phyloP scores from a whole-genome alignment of 2,329 filamentous ascomycete genomes.

The Phyllosticta paracitricarpa region DNA sequence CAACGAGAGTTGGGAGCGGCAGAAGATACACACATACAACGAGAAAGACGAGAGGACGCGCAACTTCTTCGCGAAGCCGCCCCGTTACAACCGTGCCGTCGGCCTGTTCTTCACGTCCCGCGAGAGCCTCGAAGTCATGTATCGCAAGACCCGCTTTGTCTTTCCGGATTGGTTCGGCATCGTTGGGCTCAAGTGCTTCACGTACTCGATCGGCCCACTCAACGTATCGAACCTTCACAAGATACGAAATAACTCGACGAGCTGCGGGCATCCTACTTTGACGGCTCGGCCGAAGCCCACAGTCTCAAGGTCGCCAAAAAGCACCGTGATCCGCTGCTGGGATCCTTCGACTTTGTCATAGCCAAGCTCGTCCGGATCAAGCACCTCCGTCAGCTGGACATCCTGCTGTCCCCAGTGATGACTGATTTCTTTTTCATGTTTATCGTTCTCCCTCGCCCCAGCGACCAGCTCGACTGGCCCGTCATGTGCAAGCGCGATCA shows the following conservation, averaged over 20 bases:
- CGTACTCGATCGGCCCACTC: neutral
- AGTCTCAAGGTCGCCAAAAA: neutral
- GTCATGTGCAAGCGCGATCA: neutral
- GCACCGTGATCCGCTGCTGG: neutral
- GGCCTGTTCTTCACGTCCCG: neutral
- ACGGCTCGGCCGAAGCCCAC: neutral
- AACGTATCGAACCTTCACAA: neutral
- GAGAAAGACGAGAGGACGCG: neutral
- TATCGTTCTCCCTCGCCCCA: neutral
- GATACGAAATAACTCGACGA: no score
- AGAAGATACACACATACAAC: no score
- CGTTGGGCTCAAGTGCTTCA: neutral
- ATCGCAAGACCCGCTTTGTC: neutral
- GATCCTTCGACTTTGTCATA: neutral
- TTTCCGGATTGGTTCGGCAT: neutral
- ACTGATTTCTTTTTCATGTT: no score
- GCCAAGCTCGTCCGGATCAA: neutral
- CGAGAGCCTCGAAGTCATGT: neutral
- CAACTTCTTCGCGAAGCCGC: neutral
- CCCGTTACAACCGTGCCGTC: neutral
- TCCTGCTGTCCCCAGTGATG: neutral
- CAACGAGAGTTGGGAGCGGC: no score
- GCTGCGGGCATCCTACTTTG: neutral
- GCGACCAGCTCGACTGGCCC: neutral
- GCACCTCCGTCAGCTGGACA: neutral